phyloP scores from a whole-genome alignment of 73 alveolate genomes.

The Stentor coeruleus region DNA sequence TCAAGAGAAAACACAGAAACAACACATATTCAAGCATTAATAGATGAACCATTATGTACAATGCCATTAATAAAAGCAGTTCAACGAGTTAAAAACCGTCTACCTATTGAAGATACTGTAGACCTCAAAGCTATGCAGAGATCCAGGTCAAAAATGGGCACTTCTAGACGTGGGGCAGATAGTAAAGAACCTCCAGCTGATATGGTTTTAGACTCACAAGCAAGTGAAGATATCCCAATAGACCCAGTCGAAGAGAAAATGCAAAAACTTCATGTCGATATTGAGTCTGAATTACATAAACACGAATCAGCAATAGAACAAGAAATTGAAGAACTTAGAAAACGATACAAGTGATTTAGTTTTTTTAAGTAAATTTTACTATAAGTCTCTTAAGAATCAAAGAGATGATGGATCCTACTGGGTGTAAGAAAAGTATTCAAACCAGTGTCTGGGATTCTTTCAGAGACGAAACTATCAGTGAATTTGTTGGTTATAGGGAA shows the following conservation, averaged over 20 bases:
- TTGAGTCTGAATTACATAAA: background rate
- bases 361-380: too few species aligned
- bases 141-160: background rate
- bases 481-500: constrained; percentile 18
- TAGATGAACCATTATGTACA: background rate
- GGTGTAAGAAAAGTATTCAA: constrained; percentile 19
- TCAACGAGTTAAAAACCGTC: constrained; percentile 4
- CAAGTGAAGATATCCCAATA: background rate
- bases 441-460: constrained; percentile 24
- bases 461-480: constrained; percentile 24
- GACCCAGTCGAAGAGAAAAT: background rate
- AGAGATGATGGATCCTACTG: constrained; percentile 23
- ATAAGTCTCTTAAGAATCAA: constrained; percentile 30
- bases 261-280: background rate
- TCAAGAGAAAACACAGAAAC: constrained; percentile 4
- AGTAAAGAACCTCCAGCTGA: background rate
- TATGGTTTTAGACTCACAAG: background rate
- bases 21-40: background rate
- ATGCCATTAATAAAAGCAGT: background rate
- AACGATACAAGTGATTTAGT: too few species aligned
- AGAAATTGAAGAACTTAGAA: background rate
- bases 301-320: background rate
- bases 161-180: background rate
- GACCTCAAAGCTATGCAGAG: background rate
- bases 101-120: background rate